These are phyloP conservation scores for Akanthomyces muscarius DNA, from an alignment of 2,329 filamentous ascomycete species.

Conservation along the genomic window DNA sequence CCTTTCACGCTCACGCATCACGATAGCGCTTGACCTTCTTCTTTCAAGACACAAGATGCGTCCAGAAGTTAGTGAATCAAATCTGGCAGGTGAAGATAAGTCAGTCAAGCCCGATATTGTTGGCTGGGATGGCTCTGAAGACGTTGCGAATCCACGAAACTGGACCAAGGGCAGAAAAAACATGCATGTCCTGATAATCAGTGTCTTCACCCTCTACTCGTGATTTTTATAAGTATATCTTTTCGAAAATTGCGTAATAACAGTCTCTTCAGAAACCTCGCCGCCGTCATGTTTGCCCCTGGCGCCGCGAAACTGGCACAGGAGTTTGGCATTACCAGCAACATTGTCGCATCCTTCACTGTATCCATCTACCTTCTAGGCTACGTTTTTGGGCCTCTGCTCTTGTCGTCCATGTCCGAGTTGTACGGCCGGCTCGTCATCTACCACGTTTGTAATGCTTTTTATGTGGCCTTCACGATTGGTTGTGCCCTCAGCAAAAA, in stretches of 20 bases:
- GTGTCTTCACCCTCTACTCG: slow-evolving; percentile 35
- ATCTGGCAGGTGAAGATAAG: too few relatives aligned
- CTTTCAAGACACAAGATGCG: too few relatives aligned
- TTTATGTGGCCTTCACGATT: slow-evolving; percentile 48
- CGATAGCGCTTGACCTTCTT: too few relatives aligned
- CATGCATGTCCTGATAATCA: slow-evolving; percentile 43
- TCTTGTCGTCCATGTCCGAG: slow-evolving; percentile 60
- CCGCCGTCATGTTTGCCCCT: not conserved
- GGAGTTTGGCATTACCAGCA: slow-evolving; percentile 24
- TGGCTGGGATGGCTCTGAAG: slow-evolving; percentile 56
- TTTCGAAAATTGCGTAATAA: too few relatives aligned
- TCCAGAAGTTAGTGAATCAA: too few relatives aligned
- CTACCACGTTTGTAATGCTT: slow-evolving; percentile 36
- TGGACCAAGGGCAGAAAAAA: slow-evolving; percentile 50
- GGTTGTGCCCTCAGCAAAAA: slow-evolving; percentile 30
- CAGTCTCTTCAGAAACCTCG: slow-evolving; percentile 35
- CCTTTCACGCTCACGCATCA: too few relatives aligned
- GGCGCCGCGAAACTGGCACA: not conserved
- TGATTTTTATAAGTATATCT: not conserved
- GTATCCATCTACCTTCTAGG: slow-evolving; percentile 42
- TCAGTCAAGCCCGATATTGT: slow-evolving; percentile 34
- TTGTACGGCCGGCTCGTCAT: slow-evolving; percentile 49
- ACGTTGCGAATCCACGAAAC: slow-evolving; percentile 60
- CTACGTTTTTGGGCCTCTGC: slow-evolving; percentile 53
- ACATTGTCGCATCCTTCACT: slow-evolving; percentile 37